phyloP scores from a whole-genome alignment of 257 asterid genomes.

The Nicotiana obtusifolia region DNA sequence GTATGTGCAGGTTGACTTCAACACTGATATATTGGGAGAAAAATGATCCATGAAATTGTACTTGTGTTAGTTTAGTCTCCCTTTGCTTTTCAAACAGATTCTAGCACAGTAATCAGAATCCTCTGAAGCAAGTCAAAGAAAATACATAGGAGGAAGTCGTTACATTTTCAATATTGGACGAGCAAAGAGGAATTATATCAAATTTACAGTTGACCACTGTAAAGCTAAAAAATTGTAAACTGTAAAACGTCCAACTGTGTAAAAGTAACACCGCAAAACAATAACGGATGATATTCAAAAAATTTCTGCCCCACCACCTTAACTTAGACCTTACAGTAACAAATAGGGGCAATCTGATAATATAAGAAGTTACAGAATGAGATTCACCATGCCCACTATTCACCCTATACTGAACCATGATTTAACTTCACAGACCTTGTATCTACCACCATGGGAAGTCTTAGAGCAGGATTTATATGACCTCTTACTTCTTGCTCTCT shows the following conservation, averaged over 20 bases:
- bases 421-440: background rate
- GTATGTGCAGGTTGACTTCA: background rate
- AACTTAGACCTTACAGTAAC: background rate
- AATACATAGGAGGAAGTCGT: background rate
- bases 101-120: background rate
- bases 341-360: background rate
- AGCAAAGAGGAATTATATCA: background rate
- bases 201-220: background rate
- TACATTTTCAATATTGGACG: background rate
- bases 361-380: background rate
- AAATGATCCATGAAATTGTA: background rate
- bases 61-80: background rate
- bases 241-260: background rate
- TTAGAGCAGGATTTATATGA: background rate
- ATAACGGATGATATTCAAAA: background rate
- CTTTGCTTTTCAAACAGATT: background rate
- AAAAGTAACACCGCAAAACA: background rate
- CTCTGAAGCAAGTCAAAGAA: background rate
- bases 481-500: background rate
- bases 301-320: background rate
- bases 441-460: background rate
- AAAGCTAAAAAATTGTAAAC: background rate
- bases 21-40: background rate
- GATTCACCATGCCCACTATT: background rate
- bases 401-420: background rate